phyloP scores from a whole-genome alignment of 2,329 filamentous ascomycete genomes.

The Diaporthe sp. region DNA sequence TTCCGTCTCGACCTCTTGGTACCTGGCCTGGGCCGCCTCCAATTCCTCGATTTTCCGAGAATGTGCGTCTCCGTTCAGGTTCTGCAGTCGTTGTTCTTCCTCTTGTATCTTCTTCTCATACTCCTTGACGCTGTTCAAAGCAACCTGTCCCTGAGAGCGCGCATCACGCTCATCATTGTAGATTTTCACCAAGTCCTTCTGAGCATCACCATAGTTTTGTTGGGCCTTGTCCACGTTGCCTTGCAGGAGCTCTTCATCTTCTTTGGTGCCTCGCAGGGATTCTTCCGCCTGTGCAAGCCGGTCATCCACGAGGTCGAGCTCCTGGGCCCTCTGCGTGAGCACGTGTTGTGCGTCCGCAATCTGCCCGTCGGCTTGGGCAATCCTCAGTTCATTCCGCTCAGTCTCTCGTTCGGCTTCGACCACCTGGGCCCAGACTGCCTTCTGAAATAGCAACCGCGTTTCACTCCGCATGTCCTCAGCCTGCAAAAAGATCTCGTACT shows the following conservation, averaged over 20 bases:
- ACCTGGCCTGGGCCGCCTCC: slow-evolving; percentile 66
- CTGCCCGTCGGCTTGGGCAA: slow-evolving; percentile 53
- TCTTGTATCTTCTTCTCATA: slow-evolving; percentile 62
- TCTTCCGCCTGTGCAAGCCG: slow-evolving; percentile 60
- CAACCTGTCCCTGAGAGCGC: slow-evolving; percentile 66
- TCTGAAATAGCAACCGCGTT: slow-evolving; percentile 69
- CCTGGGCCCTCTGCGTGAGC: slow-evolving; percentile 60
- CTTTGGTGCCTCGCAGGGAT: slow-evolving; percentile 58
- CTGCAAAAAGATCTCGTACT: slow-evolving; percentile 74
- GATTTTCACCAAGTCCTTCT: slow-evolving; percentile 66
- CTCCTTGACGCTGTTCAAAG: slow-evolving; percentile 60
- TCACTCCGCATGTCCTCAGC: slow-evolving; percentile 74
- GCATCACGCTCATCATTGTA: slow-evolving; percentile 77
- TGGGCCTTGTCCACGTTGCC: slow-evolving; percentile 63
- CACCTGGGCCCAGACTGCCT: slow-evolving; percentile 91
- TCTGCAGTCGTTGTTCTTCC: slow-evolving; percentile 73
- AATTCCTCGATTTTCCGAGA: slow-evolving; percentile 71
- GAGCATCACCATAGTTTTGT: slow-evolving; percentile 65
- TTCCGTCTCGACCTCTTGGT: slow-evolving; percentile 56
- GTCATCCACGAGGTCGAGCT: slow-evolving; percentile 54
- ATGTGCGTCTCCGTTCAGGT: slow-evolving; percentile 78
- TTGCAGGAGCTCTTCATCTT: slow-evolving; percentile 59
- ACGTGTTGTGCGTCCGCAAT: slow-evolving; percentile 57
- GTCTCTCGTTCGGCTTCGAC: slow-evolving; percentile 76
- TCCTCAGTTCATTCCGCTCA: slow-evolving; percentile 50